Evolutionary conservation across 257 asterid species (phyloP).

Genomic region (Nicotiana tabacum): DNA sequence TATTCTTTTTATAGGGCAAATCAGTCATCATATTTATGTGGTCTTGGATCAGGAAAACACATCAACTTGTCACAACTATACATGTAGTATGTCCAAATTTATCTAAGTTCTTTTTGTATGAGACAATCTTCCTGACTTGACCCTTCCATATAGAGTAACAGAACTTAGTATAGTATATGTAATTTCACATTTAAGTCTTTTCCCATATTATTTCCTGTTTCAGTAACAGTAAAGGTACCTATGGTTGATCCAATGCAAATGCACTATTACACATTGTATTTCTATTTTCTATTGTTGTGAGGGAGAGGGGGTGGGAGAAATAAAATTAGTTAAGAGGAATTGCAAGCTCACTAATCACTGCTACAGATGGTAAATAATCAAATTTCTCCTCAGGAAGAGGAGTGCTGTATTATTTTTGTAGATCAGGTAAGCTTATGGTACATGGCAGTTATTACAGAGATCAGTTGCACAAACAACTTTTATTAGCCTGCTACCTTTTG

Average conservation of each 20-base stretch:
- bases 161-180: no score
- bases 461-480: slow-evolving; percentile 3
- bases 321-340: background rate
- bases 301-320: background rate
- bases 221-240: background rate
- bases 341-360: background rate
- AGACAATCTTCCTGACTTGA: background rate
- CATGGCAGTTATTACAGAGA: slow-evolving; percentile 10
- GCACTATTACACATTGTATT: background rate
- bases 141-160: background rate
- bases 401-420: slow-evolving; percentile 11
- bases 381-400: background rate
- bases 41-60: background rate
- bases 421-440: slow-evolving; percentile 8
- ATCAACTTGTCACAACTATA: background rate
- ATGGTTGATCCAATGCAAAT: background rate
- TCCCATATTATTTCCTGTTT: background rate
- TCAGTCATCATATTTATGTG: no score
- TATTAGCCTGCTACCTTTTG: background rate
- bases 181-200: no score
- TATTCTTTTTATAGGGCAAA: background rate
- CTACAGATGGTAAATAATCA: background rate
- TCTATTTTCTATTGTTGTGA: background rate
- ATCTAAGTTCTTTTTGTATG: background rate
- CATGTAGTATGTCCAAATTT: background rate